Evolutionary conservation across 495 filamentous ascomycete species (phyloP).

Genomic region (Trichoderma erinaceum): DNA sequence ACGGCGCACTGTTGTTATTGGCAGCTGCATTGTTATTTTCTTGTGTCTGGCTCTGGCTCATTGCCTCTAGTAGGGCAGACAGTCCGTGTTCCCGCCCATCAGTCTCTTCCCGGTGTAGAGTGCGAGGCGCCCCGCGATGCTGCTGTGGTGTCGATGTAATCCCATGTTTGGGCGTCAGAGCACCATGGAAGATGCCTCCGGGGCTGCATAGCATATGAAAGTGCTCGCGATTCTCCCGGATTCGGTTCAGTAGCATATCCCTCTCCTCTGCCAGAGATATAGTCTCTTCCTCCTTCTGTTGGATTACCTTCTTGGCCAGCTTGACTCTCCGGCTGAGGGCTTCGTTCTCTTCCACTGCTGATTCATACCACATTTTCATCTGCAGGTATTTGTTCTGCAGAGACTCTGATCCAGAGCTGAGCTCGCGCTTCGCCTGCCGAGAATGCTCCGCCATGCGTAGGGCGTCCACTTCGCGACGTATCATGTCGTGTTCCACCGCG

Average conservation of each 20-base stretch:
- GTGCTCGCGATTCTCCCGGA: slow-evolving; percentile 81
- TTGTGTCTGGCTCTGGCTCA: slow-evolving; percentile 11
- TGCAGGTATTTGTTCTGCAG: slow-evolving; percentile 41
- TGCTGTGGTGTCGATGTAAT: slow-evolving; percentile 40
- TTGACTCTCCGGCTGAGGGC: slow-evolving; percentile 57
- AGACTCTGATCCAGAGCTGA: slow-evolving; percentile 33
- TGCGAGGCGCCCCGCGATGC: slow-evolving; percentile 36
- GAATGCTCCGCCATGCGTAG: slow-evolving; percentile 57
- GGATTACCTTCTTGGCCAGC: slow-evolving; percentile 67
- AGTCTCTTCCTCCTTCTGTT: slow-evolving; percentile 61
- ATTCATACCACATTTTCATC: slow-evolving; percentile 47
- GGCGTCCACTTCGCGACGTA: slow-evolving; percentile 83
- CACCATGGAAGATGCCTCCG: slow-evolving; percentile 48
- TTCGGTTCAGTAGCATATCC: slow-evolving; percentile 68
- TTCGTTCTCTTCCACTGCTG: slow-evolving; percentile 58
- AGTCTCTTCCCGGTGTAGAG: slow-evolving; percentile 49
- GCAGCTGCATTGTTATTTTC: slow-evolving; percentile 36
- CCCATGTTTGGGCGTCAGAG: slow-evolving; percentile 48
- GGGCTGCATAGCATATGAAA: slow-evolving; percentile 60
- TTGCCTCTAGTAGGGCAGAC: slow-evolving; percentile 8
- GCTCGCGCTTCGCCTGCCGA: slow-evolving; percentile 42
- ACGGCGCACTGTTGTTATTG: slow-evolving; percentile 49
- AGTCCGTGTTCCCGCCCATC: slow-evolving; percentile 54
- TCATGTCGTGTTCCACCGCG: slow-evolving; percentile 88
- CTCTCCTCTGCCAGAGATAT: slow-evolving; percentile 61